Percentiles rank a stretch among this genome's conserved stretches.
phyloP scores from a whole-genome alignment of 1,284 basidiomycete species.

The Boletus hoseneyae region DNA sequence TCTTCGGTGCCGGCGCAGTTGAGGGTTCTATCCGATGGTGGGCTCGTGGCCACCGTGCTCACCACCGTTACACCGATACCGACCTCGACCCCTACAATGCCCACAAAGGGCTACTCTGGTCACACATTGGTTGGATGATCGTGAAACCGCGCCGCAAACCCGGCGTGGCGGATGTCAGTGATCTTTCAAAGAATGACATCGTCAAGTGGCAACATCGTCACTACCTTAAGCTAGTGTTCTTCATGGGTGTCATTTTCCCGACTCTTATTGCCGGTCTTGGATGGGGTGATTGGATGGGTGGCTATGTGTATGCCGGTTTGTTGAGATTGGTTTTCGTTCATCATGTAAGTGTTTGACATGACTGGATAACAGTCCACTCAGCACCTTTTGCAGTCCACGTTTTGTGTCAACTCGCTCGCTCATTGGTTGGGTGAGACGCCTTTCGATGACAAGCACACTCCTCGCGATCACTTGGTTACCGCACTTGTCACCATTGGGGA shows the following conservation, averaged over 20 bases:
- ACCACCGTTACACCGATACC: constrained; percentile 94
- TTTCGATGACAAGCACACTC: constrained; percentile 96
- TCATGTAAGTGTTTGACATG: constrained; percentile 56
- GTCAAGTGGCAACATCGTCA: constrained; percentile 86
- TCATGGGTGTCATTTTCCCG: constrained; percentile 75
- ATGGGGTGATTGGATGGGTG: constrained; percentile 85
- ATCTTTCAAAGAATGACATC: constrained; percentile 74
- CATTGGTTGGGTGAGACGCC: constrained; percentile 92
- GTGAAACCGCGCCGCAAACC: constrained; percentile 86
- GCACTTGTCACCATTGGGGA: constrained; percentile 88
- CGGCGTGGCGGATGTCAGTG: constrained; percentile 85
- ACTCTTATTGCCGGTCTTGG: constrained; percentile 72
- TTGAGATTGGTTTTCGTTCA: constrained; percentile 84
- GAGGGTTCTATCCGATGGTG: constrained; percentile 95
- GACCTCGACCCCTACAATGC: constrained; percentile 94
- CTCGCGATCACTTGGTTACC: constrained; percentile 83
- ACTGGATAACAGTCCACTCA: constrained; percentile 7
- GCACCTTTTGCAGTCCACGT: constrained; percentile 64
- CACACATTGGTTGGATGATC: constrained; percentile 93
- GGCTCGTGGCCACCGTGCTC: constrained; percentile 90
- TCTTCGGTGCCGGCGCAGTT: constrained; percentile 82
- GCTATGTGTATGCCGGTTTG: constrained; percentile 85
- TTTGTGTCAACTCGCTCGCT: constrained; percentile 93
- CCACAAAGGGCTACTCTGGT: constrained; percentile 76
- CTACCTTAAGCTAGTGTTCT: constrained; percentile 71